Evolutionary conservation across 2,329 filamentous ascomycete species (phyloP).

Genomic region (Diaporthe australafricana): DNA sequence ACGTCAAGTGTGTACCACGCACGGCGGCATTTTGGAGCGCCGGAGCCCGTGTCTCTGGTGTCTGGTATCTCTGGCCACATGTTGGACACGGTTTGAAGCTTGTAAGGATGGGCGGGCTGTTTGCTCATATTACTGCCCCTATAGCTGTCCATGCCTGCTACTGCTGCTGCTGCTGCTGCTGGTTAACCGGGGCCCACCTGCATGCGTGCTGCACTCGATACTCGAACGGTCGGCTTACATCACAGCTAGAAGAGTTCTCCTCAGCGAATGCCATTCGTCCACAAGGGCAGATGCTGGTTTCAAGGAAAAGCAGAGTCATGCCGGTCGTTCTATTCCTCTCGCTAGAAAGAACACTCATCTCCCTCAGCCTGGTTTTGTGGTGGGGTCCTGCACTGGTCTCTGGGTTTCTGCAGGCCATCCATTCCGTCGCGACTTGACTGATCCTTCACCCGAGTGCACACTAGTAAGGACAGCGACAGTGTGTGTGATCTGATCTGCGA

Average conservation of each 20-base stretch:
- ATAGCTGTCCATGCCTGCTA: background rate
- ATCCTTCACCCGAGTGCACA: background rate
- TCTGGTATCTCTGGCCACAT: background rate
- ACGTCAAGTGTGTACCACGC: constrained; percentile 14
- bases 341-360: background rate
- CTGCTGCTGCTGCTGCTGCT: background rate
- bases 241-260: background rate
- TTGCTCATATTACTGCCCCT: background rate
- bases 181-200: background rate
- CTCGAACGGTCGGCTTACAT: background rate
- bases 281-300: background rate
- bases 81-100: constrained; percentile 21
- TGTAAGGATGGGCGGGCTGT: constrained; percentile 18
- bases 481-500: constrained; percentile 19
- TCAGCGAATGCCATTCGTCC: background rate
- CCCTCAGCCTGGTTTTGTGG: background rate
- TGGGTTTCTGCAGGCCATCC: background rate
- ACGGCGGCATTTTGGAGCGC: background rate
- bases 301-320: constrained; percentile 12
- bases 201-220: background rate
- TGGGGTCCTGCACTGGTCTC: background rate
- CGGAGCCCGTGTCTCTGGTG: background rate
- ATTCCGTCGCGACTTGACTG: constrained; percentile 2
- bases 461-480: background rate
- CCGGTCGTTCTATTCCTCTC: background rate